phyloP scores from a whole-genome alignment of 345 rosid genomes.

The Leavenworthia alabamica region DNA sequence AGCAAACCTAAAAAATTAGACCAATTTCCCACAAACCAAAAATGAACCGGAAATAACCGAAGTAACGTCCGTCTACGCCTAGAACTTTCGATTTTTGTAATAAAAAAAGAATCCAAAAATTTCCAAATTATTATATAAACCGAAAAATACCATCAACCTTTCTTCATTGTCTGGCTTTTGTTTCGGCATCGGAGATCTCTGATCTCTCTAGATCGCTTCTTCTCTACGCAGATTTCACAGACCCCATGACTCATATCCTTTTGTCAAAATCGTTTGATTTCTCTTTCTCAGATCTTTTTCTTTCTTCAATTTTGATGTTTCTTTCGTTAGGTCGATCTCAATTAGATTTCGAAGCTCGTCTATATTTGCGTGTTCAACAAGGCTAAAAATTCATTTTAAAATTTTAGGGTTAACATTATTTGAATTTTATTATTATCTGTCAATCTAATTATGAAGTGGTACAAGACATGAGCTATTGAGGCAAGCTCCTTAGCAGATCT shows the following conservation, averaged over 20 bases:
- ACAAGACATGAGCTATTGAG: constrained; percentile 2
- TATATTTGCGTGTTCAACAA: constrained; percentile 10
- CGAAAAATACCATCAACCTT: neutral
- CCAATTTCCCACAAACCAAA: no score
- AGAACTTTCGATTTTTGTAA: constrained; percentile 5
- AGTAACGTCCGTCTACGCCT: neutral
- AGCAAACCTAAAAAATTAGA: no score
- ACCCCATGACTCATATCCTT: constrained; percentile 34
- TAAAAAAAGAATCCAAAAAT: no score
- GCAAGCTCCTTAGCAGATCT: constrained; percentile 7
- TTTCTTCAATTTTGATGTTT: neutral
- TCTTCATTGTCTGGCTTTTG: constrained; percentile 1
- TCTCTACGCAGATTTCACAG: constrained; percentile 10
- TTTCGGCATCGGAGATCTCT: constrained; percentile 7
- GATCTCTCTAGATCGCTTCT: constrained; percentile 5
- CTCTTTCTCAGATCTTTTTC: neutral
- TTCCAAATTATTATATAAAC: neutral
- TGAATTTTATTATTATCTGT: neutral
- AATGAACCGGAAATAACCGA: neutral
- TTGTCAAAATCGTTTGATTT: neutral
- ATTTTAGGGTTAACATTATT: neutral
- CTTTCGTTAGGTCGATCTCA: neutral
- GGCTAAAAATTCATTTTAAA: neutral
- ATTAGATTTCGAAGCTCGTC: neutral
- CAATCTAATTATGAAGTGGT: constrained; percentile 11